phyloP scores from a whole-genome alignment of 352 stramenopile species.

The Halophytophthora batemanensis region DNA sequence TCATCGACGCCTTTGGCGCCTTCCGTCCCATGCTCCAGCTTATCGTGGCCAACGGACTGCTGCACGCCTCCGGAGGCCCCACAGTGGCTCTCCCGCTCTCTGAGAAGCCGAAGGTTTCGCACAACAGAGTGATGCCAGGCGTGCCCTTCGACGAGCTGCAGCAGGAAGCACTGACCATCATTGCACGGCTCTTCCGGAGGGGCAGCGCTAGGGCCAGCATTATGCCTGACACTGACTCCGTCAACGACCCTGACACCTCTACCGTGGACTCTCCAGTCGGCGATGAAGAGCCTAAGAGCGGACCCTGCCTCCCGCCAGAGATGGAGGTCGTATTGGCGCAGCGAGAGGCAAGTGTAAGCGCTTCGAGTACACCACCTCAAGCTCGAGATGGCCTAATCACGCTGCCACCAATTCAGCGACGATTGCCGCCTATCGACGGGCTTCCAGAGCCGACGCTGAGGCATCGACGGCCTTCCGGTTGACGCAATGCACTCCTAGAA shows the following conservation, averaged over 20 bases:
- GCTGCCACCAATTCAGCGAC: too few relatives aligned
- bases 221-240: not conserved
- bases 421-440: too few relatives aligned
- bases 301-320: slow-evolving; percentile 3
- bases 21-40: slow-evolving; percentile 52
- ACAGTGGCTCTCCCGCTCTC: not conserved
- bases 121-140: slow-evolving; percentile 3
- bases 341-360: slow-evolving; percentile 1
- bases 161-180: slow-evolving; percentile 12
- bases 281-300: slow-evolving; percentile 6
- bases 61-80: slow-evolving; percentile 15
- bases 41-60: slow-evolving; percentile 48
- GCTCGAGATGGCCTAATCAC: too few relatives aligned
- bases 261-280: slow-evolving; percentile 2
- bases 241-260: not conserved
- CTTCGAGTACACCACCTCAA: not conserved
- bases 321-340: slow-evolving; percentile 9
- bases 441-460: too few relatives aligned
- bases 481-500: too few relatives aligned
- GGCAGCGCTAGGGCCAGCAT: slow-evolving; percentile 6
- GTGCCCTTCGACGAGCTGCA: slow-evolving; percentile 4
- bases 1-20: slow-evolving; percentile 27
- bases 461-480: too few relatives aligned
- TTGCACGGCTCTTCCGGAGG: slow-evolving; percentile 12
- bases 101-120: not conserved